These are phyloP conservation scores for Carex littledalei DNA, from an alignment of 176 grass and related monocot genomes.

Conservation along the genomic window DNA sequence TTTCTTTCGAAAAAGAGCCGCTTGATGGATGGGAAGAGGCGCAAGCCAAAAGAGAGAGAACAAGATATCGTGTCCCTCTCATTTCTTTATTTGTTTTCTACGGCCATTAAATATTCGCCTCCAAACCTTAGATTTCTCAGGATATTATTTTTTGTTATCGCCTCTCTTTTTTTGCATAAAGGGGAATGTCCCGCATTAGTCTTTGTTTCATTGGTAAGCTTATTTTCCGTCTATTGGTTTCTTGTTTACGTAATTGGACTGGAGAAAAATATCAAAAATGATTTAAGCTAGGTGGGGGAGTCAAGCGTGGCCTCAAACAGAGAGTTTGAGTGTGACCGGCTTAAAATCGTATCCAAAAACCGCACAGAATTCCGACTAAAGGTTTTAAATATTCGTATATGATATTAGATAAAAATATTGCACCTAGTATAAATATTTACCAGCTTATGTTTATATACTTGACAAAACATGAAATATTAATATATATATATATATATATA, in stretches of 20 bases:
- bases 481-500: no score
- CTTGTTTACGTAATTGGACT: not conserved
- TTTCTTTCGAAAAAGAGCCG: not conserved
- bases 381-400: no score
- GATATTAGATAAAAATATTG: no score
- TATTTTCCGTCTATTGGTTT: not conserved
- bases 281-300: not conserved
- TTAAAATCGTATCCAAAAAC: not conserved
- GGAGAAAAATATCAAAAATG: not conserved
- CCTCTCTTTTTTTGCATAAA: not conserved
- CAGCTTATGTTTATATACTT: no score
- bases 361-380: not conserved
- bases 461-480: no score
- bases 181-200: not conserved
- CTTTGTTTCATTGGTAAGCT: not conserved
- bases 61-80: conserved; percentile 4
- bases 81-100: conserved; percentile 10
- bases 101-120: conserved; percentile 24
- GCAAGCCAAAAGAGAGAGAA: conserved; percentile 1
- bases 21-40: not conserved
- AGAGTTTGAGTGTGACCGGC: not conserved
- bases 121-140: conserved; percentile 20
- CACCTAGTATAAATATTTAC: no score
- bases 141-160: not conserved
- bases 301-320: not conserved